Percentiles rank a stretch among this genome's conserved stretches.
Conservation (phyloP, 768 basidiomycete species). For the Ramaria rubella region DNA sequence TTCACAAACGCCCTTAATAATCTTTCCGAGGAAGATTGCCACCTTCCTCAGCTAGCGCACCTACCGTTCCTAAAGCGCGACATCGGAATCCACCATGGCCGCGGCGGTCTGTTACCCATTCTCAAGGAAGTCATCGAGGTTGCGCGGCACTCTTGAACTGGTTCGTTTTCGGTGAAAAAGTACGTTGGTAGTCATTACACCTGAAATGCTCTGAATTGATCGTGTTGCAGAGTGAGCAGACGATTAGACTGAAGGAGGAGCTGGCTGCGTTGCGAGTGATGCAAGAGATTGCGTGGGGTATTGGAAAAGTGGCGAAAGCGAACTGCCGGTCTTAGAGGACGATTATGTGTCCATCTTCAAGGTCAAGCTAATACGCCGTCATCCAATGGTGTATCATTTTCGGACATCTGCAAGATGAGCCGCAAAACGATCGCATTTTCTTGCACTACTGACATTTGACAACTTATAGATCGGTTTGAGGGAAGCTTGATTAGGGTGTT, state of each 20-base stretch:
- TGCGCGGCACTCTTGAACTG: slow-evolving; percentile 89
- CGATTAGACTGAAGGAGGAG: slow-evolving; percentile 85
- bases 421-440: neutral
- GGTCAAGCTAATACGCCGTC: slow-evolving; percentile 95
- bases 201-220: neutral
- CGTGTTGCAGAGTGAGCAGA: slow-evolving; percentile 66
- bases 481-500: slow-evolving; percentile 96
- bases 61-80: slow-evolving; percentile 91
- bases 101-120: slow-evolving; percentile 92
- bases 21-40: slow-evolving; percentile 77
- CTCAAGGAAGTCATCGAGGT: slow-evolving; percentile 99
- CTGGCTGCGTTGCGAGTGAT: slow-evolving; percentile 85
- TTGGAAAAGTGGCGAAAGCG: slow-evolving; percentile 96
- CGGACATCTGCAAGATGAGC: slow-evolving; percentile 90
- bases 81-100: slow-evolving; percentile 97
- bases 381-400: slow-evolving; percentile 94
- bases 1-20: slow-evolving; percentile 94
- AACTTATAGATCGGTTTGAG: slow-evolving; percentile 96
- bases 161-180: slow-evolving; percentile 98
- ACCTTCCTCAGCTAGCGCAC: slow-evolving; percentile 89
- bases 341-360: slow-evolving; percentile 97
- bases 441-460: slow-evolving; percentile 2
- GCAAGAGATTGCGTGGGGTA: slow-evolving; percentile 92
- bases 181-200: slow-evolving; percentile 23
- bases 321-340: slow-evolving; percentile 82